Base-by-base conservation (phyloP, 306 rosid species). In the Aeschynomene evenia region DNA sequence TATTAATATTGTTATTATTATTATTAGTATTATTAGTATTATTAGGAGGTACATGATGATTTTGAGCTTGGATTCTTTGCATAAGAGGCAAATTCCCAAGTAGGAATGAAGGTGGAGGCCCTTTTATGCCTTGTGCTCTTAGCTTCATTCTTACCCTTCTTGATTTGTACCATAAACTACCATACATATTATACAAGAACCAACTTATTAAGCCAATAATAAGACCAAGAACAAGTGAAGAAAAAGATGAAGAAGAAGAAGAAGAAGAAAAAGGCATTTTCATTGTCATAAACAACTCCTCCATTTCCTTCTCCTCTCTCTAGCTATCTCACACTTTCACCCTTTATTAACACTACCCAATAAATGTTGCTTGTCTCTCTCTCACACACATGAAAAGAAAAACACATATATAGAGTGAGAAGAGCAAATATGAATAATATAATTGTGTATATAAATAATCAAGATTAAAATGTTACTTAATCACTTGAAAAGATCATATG, bases 71-170 rank as follows among this genome's bases (percentile, higher is more conserved):
- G 57, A 92, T 88, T 71, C 69, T 87, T 75, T 86, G 88, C 91
- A 92, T 89, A 84, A 86, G 92, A 37, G 87, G 75, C 1, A 92
- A 68, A 76, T 89, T 92, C 3, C 96, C 96, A 21, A 78, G 75
- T 1, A 89, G 70, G 64, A 79, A 64, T 21, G 96, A 87, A 74
- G 92, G 88, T 20, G 87, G 62, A 46, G 98, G 98, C n/a, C 98
- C 98, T 68, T 26, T 83, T 37, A 92, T 82, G 4, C 95, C 96
- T 76, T 92, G 96, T 73, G 46, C 48, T 55, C 49, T 29, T n/a
- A 92, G 85, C 85, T 79, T 86, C 67, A 79, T 78, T 48, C 95
- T 82, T 13, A 86, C 68, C 77, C 68, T 86, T 77, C 74, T 78
- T 1, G 89, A 74, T 48, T 78, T 77, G n/a, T 71, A 48, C 96